phyloP scores from a whole-genome alignment of 495 filamentous ascomycete species.

The Penicillium macrosclerotiorum region DNA sequence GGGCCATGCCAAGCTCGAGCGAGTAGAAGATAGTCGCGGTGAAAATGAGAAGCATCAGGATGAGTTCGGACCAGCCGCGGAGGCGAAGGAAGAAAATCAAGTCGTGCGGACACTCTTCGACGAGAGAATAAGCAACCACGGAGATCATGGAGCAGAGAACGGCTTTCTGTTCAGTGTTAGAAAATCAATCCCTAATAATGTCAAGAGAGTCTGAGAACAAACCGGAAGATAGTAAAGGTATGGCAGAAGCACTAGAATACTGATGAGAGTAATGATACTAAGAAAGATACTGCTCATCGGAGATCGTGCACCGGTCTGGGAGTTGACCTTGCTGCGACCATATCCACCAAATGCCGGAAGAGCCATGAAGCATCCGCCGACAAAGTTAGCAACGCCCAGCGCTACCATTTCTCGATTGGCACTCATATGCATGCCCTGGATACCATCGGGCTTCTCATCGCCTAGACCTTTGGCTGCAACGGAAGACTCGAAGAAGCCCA shows the following conservation, averaged over 20 bases:
- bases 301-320: conserved; percentile 83
- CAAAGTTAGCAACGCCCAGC: conserved; percentile 82
- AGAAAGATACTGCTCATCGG: conserved; percentile 89
- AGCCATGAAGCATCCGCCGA: conserved; percentile 87
- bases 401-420: conserved; percentile 94
- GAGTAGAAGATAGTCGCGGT: conserved; percentile 90
- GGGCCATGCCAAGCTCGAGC: conserved; percentile 78
- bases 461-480: conserved; percentile 94
- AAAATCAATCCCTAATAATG: neutral
- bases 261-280: conserved; percentile 74
- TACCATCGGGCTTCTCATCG: conserved; percentile 54
- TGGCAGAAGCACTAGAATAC: conserved; percentile 77
- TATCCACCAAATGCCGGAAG: conserved; percentile 96
- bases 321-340: conserved; percentile 92
- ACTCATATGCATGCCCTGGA: conserved; percentile 76
- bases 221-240: conserved; percentile 95
- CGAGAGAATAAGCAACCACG: conserved; percentile 88
- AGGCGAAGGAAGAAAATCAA: conserved; percentile 85
- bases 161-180: conserved; percentile 63
- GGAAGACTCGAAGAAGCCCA: conserved; percentile 97
- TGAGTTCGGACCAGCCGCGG: conserved; percentile 78
- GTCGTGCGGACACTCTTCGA: conserved; percentile 94
- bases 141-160: conserved; percentile 93
- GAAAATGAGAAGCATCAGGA: conserved; percentile 87
- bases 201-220: conserved; percentile 29